Base-by-base conservation (phyloP, 2,329 filamentous ascomycete genomes). In the Neonectria coccinea region DNA sequence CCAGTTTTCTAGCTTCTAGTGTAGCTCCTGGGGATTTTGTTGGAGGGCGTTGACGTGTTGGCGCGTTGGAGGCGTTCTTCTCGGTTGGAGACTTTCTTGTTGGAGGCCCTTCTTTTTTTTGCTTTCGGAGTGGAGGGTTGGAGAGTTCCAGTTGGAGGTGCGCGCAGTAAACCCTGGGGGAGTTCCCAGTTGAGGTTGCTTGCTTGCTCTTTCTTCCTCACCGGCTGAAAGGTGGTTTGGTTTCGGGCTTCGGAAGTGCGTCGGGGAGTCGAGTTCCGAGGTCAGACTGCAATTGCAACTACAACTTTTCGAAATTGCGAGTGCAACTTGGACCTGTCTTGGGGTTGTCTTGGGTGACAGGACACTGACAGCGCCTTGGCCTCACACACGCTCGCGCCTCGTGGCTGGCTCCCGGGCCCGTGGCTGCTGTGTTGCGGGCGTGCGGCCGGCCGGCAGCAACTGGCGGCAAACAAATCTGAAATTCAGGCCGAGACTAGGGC, bases 401-500 rank as follows among this genome's bases (percentile, higher is more conserved):
- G 45, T 50, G 48, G 27, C 47, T 33, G 27, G n/a, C 47, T 16
- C 16, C 47, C 20, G 27, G 27, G 27, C 16, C 29, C 16, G 27
- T 14, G 29, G 29, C 29, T 33, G n/a, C 27, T 33, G n/a, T n/a
- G 27, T 47, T 47, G 44, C 22, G 48, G 29, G 27, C 48, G 29
- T 31, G 48, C n/a, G 50, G 56, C 56, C 47, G 22, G 57, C 41
- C 55, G 61, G 61, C 50, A 58, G 36, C 25, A 53, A 51, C 22
- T 45, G 39, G 57, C 57, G 50, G 57, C 57, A 59, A 45, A 31
- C 25, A 44, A 42, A 51, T 59, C 16, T 45, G 41, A 41, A 36
- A 14, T 39, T 22, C 33, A 41, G 39, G 2, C 22, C 45, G 6
- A 29, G 39, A 59, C 56, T 59, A 59, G 45, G n/a, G 51, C 55